Evolutionary conservation across 768 basidiomycete genomes (phyloP).

Genomic region (Serendipita indica): DNA sequence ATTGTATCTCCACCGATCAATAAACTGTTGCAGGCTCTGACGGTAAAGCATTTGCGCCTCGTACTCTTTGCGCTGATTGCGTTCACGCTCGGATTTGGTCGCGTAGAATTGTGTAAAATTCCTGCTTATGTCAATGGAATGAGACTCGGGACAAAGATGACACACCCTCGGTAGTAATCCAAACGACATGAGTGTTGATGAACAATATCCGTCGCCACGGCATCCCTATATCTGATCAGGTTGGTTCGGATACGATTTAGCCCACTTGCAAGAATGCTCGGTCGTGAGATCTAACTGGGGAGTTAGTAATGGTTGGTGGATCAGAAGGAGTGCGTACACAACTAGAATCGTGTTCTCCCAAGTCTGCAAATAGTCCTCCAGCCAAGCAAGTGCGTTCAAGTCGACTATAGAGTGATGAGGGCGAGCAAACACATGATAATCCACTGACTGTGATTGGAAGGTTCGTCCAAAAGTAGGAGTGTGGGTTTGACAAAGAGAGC

Average conservation of each 20-base stretch:
- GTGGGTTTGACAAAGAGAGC: constrained; percentile 92
- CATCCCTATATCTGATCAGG: constrained; percentile 39
- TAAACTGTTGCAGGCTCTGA: constrained; percentile 91
- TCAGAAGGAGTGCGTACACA: constrained; percentile 39
- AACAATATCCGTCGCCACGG: constrained; percentile 96
- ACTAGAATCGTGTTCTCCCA: constrained; percentile 88
- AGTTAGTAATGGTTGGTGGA: constrained; percentile 10
- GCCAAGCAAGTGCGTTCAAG: constrained; percentile 92
- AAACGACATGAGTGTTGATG: constrained; percentile 85
- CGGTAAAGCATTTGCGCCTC: constrained; percentile 92
- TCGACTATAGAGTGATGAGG: constrained; percentile 40
- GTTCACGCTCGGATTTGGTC: constrained; percentile 89
- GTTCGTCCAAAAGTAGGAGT: constrained; percentile 75
- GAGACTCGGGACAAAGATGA: neutral
- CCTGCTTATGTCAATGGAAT: constrained; percentile 11
- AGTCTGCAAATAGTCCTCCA: constrained; percentile 92
- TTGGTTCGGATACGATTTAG: neutral
- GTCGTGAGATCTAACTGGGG: constrained; percentile 73
- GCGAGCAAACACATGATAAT: neutral
- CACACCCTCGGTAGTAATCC: constrained; percentile 93
- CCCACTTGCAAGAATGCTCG: constrained; percentile 72
- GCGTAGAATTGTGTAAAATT: constrained; percentile 99
- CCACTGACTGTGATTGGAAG: constrained; percentile 83
- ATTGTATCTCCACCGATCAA: constrained; percentile 96
- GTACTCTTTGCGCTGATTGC: constrained; percentile 85